Base-by-base conservation (phyloP, 177 flowering plant species). In the Vitis hybrid region DNA sequence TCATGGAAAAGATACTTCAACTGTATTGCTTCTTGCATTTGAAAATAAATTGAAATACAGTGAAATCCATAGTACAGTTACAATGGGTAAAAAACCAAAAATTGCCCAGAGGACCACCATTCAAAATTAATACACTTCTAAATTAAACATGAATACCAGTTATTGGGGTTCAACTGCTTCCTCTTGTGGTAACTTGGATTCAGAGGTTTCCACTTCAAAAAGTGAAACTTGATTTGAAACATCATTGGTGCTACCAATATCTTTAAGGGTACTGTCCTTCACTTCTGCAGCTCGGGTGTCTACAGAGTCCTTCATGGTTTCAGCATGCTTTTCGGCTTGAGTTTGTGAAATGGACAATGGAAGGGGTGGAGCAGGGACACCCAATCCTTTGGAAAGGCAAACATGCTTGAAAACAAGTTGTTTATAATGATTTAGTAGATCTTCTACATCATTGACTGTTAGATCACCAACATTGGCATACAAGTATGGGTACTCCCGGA, bases 331-430 rank as follows among this genome's bases (percentile, higher is more conserved):
- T 23, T 77, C 75, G 59, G 21, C 19, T 65, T 74, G 81, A 13
- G 72, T 15, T 50, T 71, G 81, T 51, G 75, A 73, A 72, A 18
- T 51, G 23, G 78, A 56, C 14, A 64, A 48, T 56, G 82, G 71
- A 48, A 32, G 71, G 15, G 80, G 26, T 40, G 81, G 52, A 69
- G 77, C 26, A 10, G 73, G 23, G 60, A 64, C 40, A 50, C 82
- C 86, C 69, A 89, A 65, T 13, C 97, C 98, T 84, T 88, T 89
- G 52, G 88, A 75, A 68, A 94, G 89, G 70, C 89, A 82, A 32
- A 87, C 87, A 74, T 88, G 87, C 79, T 84, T 87, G 67, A 87
- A 69, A 62, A 86, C 91, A 32, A 88, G 83, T 68, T 82, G 84
- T 70, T 87, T 90, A 80, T 90, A 90, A 71, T 77, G 76, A 66